Percentiles rank a stretch among this genome's conserved stretches.
phyloP scores from a whole-genome alignment of 1,284 basidiomycete genomes.

The Cryptococcus amylolentus region DNA sequence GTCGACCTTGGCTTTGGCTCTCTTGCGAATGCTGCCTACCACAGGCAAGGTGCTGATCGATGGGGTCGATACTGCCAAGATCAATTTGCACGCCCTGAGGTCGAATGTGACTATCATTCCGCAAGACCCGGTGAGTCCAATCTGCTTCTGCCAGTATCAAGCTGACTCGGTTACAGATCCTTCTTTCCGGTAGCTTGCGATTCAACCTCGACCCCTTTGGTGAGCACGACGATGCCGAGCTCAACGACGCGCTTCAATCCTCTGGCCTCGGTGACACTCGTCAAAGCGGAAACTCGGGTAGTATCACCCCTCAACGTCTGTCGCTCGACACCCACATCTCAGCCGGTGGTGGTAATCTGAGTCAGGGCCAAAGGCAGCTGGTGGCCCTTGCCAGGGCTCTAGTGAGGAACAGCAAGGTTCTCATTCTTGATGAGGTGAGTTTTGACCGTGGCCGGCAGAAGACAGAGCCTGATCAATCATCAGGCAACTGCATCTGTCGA shows the following conservation, averaged over 20 bases:
- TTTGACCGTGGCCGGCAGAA: neutral
- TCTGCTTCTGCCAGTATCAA: constrained; percentile 3
- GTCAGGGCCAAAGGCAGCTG: constrained; percentile 69
- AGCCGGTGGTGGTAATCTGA: constrained; percentile 60
- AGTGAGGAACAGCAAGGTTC: constrained; percentile 53
- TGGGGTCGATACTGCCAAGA: constrained; percentile 44
- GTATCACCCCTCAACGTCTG: constrained; percentile 39
- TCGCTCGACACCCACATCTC: constrained; percentile 48
- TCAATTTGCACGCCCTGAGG: constrained; percentile 63
- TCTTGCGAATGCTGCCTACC: constrained; percentile 57
- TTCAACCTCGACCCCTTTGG: constrained; percentile 73
- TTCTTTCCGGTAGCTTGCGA: constrained; percentile 73
- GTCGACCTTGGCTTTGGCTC: constrained; percentile 52
- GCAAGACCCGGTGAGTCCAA: constrained; percentile 55
- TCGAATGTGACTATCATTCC: constrained; percentile 58
- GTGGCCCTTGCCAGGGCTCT: constrained; percentile 57
- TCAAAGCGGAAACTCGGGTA: constrained; percentile 18
- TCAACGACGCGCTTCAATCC: constrained; percentile 54
- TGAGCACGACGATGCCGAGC: constrained; percentile 63
- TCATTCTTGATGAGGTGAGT: constrained; percentile 56
- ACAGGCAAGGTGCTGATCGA: constrained; percentile 56
- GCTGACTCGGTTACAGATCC: constrained; percentile 19
- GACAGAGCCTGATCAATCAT: neutral
- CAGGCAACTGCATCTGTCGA: constrained; percentile 51
- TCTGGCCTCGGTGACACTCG: constrained; percentile 49